Percentiles rank a stretch among this genome's conserved stretches.
Conservation (phyloP, 2,329 filamentous ascomycete species). For the Pseudohalonectria lignicola region DNA sequence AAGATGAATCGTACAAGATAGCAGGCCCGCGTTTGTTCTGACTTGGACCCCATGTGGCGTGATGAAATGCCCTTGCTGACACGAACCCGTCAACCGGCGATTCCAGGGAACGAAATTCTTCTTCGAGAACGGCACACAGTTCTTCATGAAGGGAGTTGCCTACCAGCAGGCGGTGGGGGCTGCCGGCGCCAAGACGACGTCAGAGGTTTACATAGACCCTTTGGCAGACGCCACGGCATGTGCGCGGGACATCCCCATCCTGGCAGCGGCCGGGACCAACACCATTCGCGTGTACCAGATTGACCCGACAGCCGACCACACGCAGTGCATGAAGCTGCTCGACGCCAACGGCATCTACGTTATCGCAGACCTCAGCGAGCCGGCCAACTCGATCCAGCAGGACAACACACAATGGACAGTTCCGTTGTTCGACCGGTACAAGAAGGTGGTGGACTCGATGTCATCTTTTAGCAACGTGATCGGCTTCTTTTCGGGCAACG, state of each 20-base stretch:
- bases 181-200: constrained; percentile 36
- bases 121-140: constrained; percentile 59
- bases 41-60: too few relatives aligned
- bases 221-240: constrained; percentile 62
- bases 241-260: constrained; percentile 74
- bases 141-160: constrained; percentile 84
- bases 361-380: constrained; percentile 80
- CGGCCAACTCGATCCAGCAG: constrained; percentile 74
- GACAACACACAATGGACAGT: constrained; percentile 69
- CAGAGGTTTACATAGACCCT: constrained; percentile 64
- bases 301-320: constrained; percentile 68
- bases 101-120: constrained; percentile 50
- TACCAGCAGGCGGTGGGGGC: constrained; percentile 75
- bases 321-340: constrained; percentile 73
- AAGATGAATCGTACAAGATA: too few relatives aligned
- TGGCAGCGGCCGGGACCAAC: constrained; percentile 75
- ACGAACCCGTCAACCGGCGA: too few relatives aligned
- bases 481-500: constrained; percentile 97
- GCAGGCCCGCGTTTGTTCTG: too few relatives aligned
- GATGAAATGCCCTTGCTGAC: too few relatives aligned
- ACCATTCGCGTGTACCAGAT: constrained; percentile 92
- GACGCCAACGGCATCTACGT: constrained; percentile 87
- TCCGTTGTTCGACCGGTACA: constrained; percentile 71
- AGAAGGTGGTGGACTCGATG: constrained; percentile 69
- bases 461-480: constrained; percentile 80